A percentile compares a stretch with the other conserved stretches of the same genome.
Conservation (phyloP, 352 stramenopile genomes). For the Pythium brassicae region DNA sequence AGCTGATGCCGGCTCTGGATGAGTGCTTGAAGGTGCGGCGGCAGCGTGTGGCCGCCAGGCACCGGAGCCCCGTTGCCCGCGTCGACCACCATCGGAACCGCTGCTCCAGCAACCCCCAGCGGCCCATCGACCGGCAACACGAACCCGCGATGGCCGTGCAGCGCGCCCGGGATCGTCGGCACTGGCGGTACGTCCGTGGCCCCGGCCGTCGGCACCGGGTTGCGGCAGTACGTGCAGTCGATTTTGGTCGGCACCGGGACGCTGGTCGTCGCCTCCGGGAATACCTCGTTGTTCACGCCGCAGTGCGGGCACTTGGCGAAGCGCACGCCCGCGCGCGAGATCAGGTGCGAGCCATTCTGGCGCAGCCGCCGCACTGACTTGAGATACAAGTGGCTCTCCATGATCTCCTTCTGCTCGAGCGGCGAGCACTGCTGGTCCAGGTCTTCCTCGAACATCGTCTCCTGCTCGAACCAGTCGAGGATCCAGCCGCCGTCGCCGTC, state of each 20-base stretch:
- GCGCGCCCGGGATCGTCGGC: slow-evolving; percentile 10
- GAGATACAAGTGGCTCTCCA: slow-evolving; percentile 62
- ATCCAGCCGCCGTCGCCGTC: slow-evolving; percentile 29
- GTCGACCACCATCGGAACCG: not conserved
- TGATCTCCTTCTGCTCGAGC: slow-evolving; percentile 67
- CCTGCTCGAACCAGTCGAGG: slow-evolving; percentile 85
- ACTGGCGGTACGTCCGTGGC: slow-evolving; percentile 21
- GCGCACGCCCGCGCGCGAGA: slow-evolving; percentile 46
- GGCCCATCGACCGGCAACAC: not conserved
- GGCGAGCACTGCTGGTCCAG: slow-evolving; percentile 72
- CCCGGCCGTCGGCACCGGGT: slow-evolving; percentile 30
- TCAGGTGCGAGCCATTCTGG: slow-evolving; percentile 23
- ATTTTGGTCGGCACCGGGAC: slow-evolving; percentile 57
- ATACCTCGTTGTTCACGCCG: slow-evolving; percentile 56
- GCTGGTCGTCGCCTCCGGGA: slow-evolving; percentile 45
- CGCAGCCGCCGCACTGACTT: slow-evolving; percentile 61
- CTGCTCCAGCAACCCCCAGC: not conserved
- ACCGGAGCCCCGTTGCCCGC: not conserved
- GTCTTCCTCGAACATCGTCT: slow-evolving; percentile 89
- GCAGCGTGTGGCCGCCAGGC: slow-evolving; percentile 8
- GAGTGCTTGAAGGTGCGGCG: slow-evolving; percentile 21
- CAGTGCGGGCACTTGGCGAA: slow-evolving; percentile 56
- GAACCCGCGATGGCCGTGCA: not conserved
- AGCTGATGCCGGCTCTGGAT: slow-evolving; percentile 20
- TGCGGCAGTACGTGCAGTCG: slow-evolving; percentile 67